Evolutionary conservation across 2,329 filamentous ascomycete genomes (phyloP).

Genomic region (Aspergillus eucalypticola): DNA sequence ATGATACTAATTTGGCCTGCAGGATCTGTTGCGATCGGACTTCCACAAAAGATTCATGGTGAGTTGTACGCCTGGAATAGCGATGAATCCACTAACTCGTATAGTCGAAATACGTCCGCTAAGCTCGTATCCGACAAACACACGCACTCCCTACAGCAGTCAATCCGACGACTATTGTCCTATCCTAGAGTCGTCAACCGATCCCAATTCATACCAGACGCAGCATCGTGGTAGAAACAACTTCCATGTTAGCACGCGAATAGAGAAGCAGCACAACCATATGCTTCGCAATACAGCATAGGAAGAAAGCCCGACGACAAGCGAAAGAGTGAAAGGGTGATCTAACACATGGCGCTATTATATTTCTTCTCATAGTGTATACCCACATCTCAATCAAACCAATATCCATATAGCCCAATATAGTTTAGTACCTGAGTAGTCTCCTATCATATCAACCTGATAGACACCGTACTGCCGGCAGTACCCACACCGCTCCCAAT

Average conservation of each 20-base stretch:
- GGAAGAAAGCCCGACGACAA: too few species aligned
- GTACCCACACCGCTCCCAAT: slow-evolving; percentile 14
- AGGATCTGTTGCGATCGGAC: slow-evolving; percentile 88
- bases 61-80: slow-evolving; percentile 17
- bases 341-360: too few species aligned
- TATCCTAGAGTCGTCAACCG: background rate
- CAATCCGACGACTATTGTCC: background rate
- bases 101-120: slow-evolving; percentile 53
- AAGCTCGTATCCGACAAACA: slow-evolving; percentile 2
- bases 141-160: background rate
- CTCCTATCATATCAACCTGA: background rate
- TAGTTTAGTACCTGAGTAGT: background rate
- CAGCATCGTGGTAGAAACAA: background rate
- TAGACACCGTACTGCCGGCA: slow-evolving; percentile 16
- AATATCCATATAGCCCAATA: background rate
- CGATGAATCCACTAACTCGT: background rate
- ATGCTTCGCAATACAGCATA: too few species aligned
- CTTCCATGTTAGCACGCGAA: too few species aligned
- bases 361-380: background rate
- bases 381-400: background rate
- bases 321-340: too few species aligned
- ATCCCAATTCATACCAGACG: background rate
- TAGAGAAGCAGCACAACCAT: too few species aligned
- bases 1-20: slow-evolving; percentile 14
- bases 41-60: slow-evolving; percentile 98